Evolutionary conservation across 2,329 filamentous ascomycete species (phyloP).

Genomic region (Ophiosphaerella narmari): DNA sequence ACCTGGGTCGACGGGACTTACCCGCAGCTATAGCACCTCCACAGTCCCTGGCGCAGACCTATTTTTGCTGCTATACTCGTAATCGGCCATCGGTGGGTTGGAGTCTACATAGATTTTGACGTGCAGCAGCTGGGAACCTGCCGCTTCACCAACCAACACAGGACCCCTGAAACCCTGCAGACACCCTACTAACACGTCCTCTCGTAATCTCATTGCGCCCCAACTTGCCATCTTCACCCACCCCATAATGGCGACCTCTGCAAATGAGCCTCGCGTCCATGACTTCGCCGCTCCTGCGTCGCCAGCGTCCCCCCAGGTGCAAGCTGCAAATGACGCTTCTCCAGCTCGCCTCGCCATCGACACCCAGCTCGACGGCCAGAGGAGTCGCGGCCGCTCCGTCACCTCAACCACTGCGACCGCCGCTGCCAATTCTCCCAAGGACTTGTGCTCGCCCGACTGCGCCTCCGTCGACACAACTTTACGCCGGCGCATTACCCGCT

Average conservation of each 20-base stretch:
- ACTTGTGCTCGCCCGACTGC: constrained; percentile 35
- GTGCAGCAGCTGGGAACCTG: constrained; percentile 1
- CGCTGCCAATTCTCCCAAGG: constrained; percentile 26
- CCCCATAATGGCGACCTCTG: constrained; percentile 34
- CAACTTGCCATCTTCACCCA: not conserved
- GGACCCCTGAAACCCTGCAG: not conserved
- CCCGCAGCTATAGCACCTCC: constrained; percentile 1
- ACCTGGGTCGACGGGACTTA: constrained; percentile 1
- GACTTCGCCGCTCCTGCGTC: constrained; percentile 38
- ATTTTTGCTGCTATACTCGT: not conserved
- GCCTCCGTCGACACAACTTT: constrained; percentile 43
- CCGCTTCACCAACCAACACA: not conserved
- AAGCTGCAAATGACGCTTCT: constrained; percentile 9
- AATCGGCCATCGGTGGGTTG: not conserved
- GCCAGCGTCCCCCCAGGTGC: constrained; percentile 12
- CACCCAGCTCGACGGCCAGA: constrained; percentile 28
- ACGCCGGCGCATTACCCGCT: constrained; percentile 46
- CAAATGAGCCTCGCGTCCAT: constrained; percentile 31
- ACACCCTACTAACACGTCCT: not conserved
- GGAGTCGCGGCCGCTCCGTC: constrained; percentile 30
- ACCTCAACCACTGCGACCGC: constrained; percentile 35
- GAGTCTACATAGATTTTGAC: not conserved
- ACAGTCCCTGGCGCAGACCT: no score
- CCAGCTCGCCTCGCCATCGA: constrained; percentile 27
- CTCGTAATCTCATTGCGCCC: not conserved